Evolutionary conservation across 1,284 basidiomycete genomes (phyloP).

Genomic region (Ustilago curta): DNA sequence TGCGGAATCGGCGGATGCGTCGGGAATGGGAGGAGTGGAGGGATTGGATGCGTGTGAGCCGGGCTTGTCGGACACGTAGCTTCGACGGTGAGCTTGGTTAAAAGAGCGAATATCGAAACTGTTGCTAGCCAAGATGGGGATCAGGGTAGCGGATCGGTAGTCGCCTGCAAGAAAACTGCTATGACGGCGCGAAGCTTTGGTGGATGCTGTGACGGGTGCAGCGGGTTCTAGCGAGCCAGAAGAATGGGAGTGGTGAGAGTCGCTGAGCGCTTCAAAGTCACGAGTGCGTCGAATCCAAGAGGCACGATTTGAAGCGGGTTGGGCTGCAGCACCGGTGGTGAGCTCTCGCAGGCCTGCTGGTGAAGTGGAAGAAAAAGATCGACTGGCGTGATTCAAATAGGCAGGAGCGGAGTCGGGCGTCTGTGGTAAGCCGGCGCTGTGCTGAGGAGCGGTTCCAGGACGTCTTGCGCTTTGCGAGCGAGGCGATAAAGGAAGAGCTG

Average conservation of each 20-base stretch:
- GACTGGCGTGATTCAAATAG: slow-evolving; percentile 8
- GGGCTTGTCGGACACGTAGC: slow-evolving; percentile 13
- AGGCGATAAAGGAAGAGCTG: background rate
- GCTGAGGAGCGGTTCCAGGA: slow-evolving; percentile 34
- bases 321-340: slow-evolving; percentile 39
- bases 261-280: slow-evolving; percentile 35
- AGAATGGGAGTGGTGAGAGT: slow-evolving; percentile 23
- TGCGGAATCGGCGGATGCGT: background rate
- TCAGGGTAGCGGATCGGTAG: slow-evolving; percentile 19
- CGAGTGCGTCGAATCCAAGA: slow-evolving; percentile 37
- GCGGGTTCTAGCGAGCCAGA: slow-evolving; percentile 19
- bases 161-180: slow-evolving; percentile 47
- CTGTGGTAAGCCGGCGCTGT: slow-evolving; percentile 4
- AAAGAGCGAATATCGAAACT: slow-evolving; percentile 23
- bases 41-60: background rate
- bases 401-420: slow-evolving; percentile 27
- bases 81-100: slow-evolving; percentile 5
- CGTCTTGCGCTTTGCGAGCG: slow-evolving; percentile 16
- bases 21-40: slow-evolving; percentile 5
- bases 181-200: slow-evolving; percentile 36
- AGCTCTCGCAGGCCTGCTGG: slow-evolving; percentile 36
- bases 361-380: background rate
- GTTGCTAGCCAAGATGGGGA: slow-evolving; percentile 40
- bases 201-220: slow-evolving; percentile 10
- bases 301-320: slow-evolving; percentile 43